Evolutionary conservation across 441 rosid genomes (phyloP), one percentile per base, ranked within the genome.

Genomic region (Gossypium davidsonii): DNA sequence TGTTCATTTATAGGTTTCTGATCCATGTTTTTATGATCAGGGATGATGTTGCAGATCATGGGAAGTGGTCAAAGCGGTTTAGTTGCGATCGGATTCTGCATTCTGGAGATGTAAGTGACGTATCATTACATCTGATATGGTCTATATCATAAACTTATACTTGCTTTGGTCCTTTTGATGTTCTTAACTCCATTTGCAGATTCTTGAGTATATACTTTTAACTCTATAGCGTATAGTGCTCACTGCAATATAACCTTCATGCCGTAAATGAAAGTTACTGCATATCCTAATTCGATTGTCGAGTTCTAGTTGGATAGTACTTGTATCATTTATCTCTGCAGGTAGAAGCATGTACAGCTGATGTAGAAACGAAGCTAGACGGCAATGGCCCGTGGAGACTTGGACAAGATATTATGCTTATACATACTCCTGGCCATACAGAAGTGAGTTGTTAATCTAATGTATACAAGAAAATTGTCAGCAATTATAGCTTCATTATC

Each of bases 31-130:
- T 49, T 58, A 49, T 78, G 49, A 67, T 46, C 79, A 88, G 90
- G 92, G 92, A 88, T 81, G 92, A 88, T 76, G 80, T 88, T 73
- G 92, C 92, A 46, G 90, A 88, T 79, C 92, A 88, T 78, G 80
- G 71, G 71, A 86, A 81, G 78, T 88, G 92, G 92, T 81, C 89
- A 70, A 83, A 81, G 71, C 73, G 85, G 65, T 78, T 88, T 70
- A 72, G 74, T 44, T 80, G 74, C 63, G 77, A 82, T 21, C 78
- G 90, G 76, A 86, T 86, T 76, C 70, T 88, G 72, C 92, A 86
- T 67, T 79, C 87, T 73, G 76, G 15, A 79, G 92, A 88, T 28
- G 92, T 88, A 79, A 58, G 5, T 71, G 17, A 58, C 39, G 6
- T 42, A n/a, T 18, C 18, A 15, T 34, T 37, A 37, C 52, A 3